Evolutionary conservation across 2,329 filamentous ascomycete species (phyloP), one percentile per base, ranked within the genome.

Genomic region (Colletotrichum cordylinicola): DNA sequence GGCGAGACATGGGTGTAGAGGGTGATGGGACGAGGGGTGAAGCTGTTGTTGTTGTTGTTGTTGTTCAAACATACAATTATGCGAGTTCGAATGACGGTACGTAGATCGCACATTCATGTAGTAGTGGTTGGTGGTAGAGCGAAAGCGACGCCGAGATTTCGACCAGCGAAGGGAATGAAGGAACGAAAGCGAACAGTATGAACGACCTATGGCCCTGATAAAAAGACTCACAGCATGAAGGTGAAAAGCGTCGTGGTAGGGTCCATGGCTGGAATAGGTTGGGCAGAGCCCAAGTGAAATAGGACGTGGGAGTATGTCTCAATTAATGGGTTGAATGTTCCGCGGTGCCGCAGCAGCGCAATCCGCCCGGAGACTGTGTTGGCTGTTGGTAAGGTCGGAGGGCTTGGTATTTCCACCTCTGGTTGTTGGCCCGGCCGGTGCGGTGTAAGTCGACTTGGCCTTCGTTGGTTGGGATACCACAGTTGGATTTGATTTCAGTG

Each of bases 161-260:
- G 70, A 66, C 74, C 76, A 71, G 74, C 76, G 70, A 71, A 77
- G 18, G 24, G 10, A 39, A 75, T 70, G 77, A 33, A 70, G 73
- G 72, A 79, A 74, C 70, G 73, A 79, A 79, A 64, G 64, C 73
- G 73, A 75, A 56, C n/a, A 18, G 8, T 67, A 66, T 43, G 76
- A 79, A 76, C 76, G 79, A 66, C 33, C 71, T 77, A 77, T 79
- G 77, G 70, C 67, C 78, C 77, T 67, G 74, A 80, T 80, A 74
- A 81, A 92, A 80, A 73, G 81, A 92, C 91, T 91, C 87, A 93
- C 92, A 93, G 84, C 76, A 79, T 79, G 18, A 79, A 79, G 9
- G 78, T 79, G 62, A 79, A 77, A 35, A 79, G 78, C 18, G 78
- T 79, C 48, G 78, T 93, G 56, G 88, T 88, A 69, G 90, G 90